These are phyloP conservation scores for Globisporangium mamillatum DNA, from an alignment of 352 stramenopile species.

Conservation along the genomic window DNA sequence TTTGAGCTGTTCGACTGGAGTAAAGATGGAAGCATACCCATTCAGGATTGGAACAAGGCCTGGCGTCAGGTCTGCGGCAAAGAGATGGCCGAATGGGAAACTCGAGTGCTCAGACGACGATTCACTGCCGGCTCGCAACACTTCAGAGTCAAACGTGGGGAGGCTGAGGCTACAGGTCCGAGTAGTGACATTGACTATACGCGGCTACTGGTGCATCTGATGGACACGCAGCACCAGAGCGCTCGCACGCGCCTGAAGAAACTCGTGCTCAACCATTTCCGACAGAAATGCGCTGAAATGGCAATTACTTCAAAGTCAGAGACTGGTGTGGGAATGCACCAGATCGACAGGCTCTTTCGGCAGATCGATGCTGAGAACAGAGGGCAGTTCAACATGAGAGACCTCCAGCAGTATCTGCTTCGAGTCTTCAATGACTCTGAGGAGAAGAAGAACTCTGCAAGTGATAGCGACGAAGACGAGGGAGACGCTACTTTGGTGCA, in stretches of 20 bases:
- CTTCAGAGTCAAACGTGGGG: background rate
- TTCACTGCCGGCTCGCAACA: conserved; percentile 22
- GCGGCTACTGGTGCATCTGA: conserved; percentile 45
- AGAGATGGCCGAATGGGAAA: conserved; percentile 37
- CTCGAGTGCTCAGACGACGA: conserved; percentile 33
- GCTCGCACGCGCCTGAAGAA: conserved; percentile 21
- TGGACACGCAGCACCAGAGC: conserved; percentile 35
- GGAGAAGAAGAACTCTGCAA: conserved; percentile 1
- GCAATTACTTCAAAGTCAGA: background rate
- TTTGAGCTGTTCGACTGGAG: conserved; percentile 54
- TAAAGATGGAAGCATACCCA: conserved; percentile 28
- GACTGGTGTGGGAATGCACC: background rate
- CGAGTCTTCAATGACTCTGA: background rate
- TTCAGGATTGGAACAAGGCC: conserved; percentile 45
- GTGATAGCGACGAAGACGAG: background rate
- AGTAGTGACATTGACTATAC: conserved; percentile 35
- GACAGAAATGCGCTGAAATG: conserved; percentile 10
- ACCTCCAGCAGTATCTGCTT: conserved; percentile 25
- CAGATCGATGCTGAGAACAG: conserved; percentile 37
- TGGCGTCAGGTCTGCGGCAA: conserved; percentile 30
- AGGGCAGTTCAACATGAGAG: conserved; percentile 37
- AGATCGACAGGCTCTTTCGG: conserved; percentile 29
- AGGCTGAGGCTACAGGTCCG: too few species aligned
- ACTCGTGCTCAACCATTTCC: conserved; percentile 25
- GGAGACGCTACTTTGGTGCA: background rate